Percentiles rank a stretch among this genome's conserved stretches.
Evolutionary conservation across 257 asterid genomes (phyloP).

Genomic region (Marsdenia floribunda): DNA sequence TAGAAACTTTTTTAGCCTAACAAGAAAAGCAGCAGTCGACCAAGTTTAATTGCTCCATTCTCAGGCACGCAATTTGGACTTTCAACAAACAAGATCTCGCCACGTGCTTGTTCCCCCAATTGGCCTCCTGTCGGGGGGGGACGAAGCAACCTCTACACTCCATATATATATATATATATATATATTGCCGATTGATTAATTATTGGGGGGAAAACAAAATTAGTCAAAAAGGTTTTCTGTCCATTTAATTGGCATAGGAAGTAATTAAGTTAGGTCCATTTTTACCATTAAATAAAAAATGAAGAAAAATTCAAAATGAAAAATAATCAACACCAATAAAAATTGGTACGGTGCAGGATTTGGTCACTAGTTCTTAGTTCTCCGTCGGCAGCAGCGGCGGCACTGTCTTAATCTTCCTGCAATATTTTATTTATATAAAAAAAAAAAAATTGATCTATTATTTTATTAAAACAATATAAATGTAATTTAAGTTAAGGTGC

Average conservation of each 20-base stretch:
- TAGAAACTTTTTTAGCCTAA: neutral
- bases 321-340: neutral
- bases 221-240: constrained; percentile 7
- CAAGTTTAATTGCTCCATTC: neutral
- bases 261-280: neutral
- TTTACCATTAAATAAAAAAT: neutral
- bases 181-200: neutral
- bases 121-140: constrained; percentile 20
- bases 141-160: constrained; percentile 17
- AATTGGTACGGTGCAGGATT: neutral
- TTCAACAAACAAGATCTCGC: neutral
- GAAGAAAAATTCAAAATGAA: neutral
- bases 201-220: neutral
- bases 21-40: neutral
- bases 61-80: constrained; percentile 4
- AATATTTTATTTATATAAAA: too few species aligned
- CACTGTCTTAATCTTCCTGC: neutral
- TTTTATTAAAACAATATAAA: too few species aligned
- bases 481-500: too few species aligned
- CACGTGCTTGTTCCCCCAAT: constrained; percentile 18
- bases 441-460: too few species aligned
- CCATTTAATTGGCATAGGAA: neutral
- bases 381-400: constrained; percentile 15
- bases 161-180: too few species aligned
- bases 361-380: neutral